Conservation (phyloP, 176 grass and related monocot genomes). For the Aegilops umbellulata region DNA sequence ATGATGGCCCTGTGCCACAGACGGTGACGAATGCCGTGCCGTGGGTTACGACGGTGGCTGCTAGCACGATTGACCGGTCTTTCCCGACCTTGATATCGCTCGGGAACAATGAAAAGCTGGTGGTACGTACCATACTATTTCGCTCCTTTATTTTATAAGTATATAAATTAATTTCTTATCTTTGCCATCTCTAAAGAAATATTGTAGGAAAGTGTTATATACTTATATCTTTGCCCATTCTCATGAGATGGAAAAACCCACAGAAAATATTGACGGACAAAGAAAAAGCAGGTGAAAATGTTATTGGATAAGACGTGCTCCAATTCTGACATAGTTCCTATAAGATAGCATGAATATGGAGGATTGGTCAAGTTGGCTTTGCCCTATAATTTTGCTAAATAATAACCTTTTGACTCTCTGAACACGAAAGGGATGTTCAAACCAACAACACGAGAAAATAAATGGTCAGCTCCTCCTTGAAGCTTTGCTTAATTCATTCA, state of each 20-base stretch:
- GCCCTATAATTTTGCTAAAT: background rate
- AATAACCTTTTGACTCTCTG: background rate
- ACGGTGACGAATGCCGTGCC: slow-evolving; percentile 19
- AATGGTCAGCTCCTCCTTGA: background rate
- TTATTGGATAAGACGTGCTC: no score
- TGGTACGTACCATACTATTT: slow-evolving; percentile 34
- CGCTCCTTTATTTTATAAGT: background rate
- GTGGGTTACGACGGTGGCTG: slow-evolving; percentile 48
- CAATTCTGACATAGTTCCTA: no score
- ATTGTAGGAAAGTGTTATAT: background rate
- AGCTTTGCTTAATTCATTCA: background rate
- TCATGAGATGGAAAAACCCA: background rate
- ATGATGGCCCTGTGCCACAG: slow-evolving; percentile 11
- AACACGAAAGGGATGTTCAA: background rate
- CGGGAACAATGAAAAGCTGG: slow-evolving; percentile 37
- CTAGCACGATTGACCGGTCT: slow-evolving; percentile 47
- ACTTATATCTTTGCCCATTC: background rate
- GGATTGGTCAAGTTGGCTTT: background rate
- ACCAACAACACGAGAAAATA: background rate
- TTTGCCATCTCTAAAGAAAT: background rate
- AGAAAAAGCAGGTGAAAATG: no score
- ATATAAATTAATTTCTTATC: background rate
- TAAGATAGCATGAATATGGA: background rate
- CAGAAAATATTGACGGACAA: background rate
- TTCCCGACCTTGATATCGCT: slow-evolving; percentile 46